Evolutionary conservation across 176 grass and related monocot genomes (phyloP).

Genomic region (Bothriochloa decipiens): DNA sequence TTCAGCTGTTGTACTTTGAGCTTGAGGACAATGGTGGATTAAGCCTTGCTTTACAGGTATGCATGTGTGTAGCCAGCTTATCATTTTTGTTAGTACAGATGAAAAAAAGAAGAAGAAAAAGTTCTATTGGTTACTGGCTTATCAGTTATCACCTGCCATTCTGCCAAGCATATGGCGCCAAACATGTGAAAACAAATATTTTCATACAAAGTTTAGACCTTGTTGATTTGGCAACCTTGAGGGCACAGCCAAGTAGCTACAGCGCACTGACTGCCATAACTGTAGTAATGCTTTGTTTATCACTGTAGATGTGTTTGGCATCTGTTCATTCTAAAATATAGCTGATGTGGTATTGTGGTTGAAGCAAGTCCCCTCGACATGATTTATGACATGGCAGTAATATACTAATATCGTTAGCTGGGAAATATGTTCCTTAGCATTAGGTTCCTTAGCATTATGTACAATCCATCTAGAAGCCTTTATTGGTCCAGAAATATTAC

Average conservation of each 20-base stretch:
- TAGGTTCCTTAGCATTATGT: constrained; percentile 15
- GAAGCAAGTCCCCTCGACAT: background rate
- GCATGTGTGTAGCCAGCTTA: constrained; percentile 5
- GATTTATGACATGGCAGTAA: background rate
- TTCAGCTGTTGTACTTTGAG: constrained; percentile 96
- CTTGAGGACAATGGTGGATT: constrained; percentile 92
- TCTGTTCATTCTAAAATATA: background rate
- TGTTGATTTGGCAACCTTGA: constrained; percentile 34
- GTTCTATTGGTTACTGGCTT: constrained; percentile 17
- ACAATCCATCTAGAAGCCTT: background rate
- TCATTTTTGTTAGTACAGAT: constrained; percentile 2
- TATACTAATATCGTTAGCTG: background rate
- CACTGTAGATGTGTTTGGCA: background rate
- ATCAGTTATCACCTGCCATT: constrained; percentile 8
- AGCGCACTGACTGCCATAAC: background rate
- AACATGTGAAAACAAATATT: background rate
- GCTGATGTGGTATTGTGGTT: background rate
- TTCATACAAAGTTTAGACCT: constrained; percentile 14
- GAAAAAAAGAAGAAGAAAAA: constrained; percentile 9
- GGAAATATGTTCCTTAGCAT: constrained; percentile 16
- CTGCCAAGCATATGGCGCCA: constrained; percentile 6
- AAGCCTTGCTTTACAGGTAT: constrained; percentile 97
- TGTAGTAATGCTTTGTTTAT: constrained; percentile 15
- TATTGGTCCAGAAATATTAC: background rate
- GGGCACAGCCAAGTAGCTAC: background rate